These are phyloP conservation scores for Fragaria vesca DNA, from an alignment of 306 rosid genomes.

Conservation along the genomic window DNA sequence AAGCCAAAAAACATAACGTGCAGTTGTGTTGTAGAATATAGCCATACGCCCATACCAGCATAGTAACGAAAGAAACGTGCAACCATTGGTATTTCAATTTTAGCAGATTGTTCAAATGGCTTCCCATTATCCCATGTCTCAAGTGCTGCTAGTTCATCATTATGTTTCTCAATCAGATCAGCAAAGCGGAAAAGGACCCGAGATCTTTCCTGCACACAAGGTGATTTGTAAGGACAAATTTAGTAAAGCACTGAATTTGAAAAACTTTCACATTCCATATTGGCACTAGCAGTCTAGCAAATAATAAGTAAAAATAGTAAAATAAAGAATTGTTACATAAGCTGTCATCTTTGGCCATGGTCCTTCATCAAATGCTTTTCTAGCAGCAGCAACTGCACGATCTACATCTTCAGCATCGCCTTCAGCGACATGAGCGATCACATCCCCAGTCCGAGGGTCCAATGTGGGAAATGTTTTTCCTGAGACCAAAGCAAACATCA, in stretches of 20 bases:
- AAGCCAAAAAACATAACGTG: neutral
- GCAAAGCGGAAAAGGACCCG: slow-evolving; percentile 67
- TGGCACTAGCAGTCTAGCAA: neutral
- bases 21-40: neutral
- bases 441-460: slow-evolving; percentile 86
- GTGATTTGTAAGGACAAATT: neutral
- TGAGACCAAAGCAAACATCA: slow-evolving; percentile 26
- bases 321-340: slow-evolving; percentile 49
- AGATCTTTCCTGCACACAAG: slow-evolving; percentile 60
- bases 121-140: slow-evolving; percentile 98
- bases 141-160: slow-evolving; percentile 73
- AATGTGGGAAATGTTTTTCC: slow-evolving; percentile 76
- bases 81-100: slow-evolving; percentile 67
- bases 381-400: slow-evolving; percentile 84
- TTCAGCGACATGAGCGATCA: slow-evolving; percentile 83
- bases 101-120: slow-evolving; percentile 73
- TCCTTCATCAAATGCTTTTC: slow-evolving; percentile 84
- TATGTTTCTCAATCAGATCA: slow-evolving; percentile 73
- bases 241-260: neutral
- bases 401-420: slow-evolving; percentile 76
- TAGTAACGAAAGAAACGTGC: slow-evolving; percentile 71
- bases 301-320: neutral
- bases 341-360: slow-evolving; percentile 96
- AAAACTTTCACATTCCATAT: neutral
- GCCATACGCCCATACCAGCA: slow-evolving; percentile 52